These are phyloP conservation scores for Mycena rebaudengoi DNA, from an alignment of 768 basidiomycete species.

Conservation along the genomic window DNA sequence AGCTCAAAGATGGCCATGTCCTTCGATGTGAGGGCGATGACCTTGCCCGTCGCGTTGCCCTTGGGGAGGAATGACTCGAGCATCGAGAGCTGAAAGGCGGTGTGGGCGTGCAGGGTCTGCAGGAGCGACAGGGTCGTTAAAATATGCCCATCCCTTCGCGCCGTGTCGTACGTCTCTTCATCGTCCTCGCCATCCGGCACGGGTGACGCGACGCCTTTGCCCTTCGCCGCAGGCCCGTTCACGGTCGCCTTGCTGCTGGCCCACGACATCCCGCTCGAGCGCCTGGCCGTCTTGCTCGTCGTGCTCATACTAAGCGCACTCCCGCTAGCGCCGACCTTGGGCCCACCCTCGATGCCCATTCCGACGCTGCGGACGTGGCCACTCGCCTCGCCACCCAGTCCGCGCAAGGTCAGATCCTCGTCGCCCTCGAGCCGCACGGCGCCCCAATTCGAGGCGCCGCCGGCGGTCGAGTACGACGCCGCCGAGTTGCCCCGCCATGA, in stretches of 20 bases:
- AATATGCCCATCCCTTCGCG: conserved; percentile 43
- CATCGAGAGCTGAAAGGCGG: conserved; percentile 63
- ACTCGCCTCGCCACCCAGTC: conserved; percentile 21
- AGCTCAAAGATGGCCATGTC: conserved; percentile 77
- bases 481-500: conserved; percentile 63
- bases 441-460: conserved; percentile 63
- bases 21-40: conserved; percentile 62
- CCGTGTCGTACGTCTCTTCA: conserved; percentile 20
- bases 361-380: conserved; percentile 65
- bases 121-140: conserved; percentile 66
- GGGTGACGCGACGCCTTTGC: conserved; percentile 37
- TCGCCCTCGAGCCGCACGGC: conserved; percentile 70
- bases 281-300: conserved; percentile 48
- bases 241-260: conserved; percentile 50
- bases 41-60: conserved; percentile 23
- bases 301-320: conserved; percentile 35
- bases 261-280: conserved; percentile 61
- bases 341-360: conserved; percentile 77
- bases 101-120: conserved; percentile 74
- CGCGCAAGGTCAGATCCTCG: conserved; percentile 59
- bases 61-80: conserved; percentile 45
- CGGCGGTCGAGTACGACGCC: conserved; percentile 57
- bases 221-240: conserved; percentile 26
- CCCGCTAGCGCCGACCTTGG: conserved; percentile 34
- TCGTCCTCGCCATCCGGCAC: conserved; percentile 30